phyloP scores from a whole-genome alignment of 306 rosid species.

The Ochetophila trinervis region DNA sequence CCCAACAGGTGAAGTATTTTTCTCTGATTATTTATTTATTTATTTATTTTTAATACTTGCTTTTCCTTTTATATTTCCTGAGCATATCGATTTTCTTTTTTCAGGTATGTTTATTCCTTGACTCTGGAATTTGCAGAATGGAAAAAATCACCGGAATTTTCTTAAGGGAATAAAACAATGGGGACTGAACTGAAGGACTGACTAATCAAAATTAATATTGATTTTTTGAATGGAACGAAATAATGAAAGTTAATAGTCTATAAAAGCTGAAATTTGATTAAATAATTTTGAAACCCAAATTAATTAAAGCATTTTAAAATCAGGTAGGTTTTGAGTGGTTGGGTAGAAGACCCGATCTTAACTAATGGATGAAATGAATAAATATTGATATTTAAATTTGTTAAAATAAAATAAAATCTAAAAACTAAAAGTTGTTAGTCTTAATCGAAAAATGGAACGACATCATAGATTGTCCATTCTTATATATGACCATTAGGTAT shows the following conservation, averaged over 20 bases:
- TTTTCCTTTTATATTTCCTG: not conserved
- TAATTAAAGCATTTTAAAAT: not conserved
- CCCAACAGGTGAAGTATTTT: not conserved
- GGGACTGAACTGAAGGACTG: no score
- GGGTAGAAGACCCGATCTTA: not conserved
- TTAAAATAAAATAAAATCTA: not conserved
- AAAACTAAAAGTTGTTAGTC: no score
- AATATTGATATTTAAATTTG: not conserved
- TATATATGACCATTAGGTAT: no score
- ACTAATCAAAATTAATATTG: no score
- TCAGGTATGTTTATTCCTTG: not conserved
- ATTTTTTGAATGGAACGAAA: no score
- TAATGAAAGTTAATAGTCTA: no score
- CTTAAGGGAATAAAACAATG: no score
- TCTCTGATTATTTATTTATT: not conserved
- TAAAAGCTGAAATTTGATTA: no score
- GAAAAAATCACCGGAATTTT: not conserved
- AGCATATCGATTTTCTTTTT: not conserved
- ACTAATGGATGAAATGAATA: not conserved
- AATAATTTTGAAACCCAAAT: no score
- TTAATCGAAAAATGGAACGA: no score
- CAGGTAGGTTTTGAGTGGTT: not conserved
- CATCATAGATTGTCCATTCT: no score
- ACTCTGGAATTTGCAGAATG: not conserved
- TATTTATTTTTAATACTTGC: not conserved